A percentile compares a stretch with the other conserved stretches of the same genome.
Evolutionary conservation across 2,329 filamentous ascomycete species (phyloP).

Genomic region (Trichophyton rubrum): DNA sequence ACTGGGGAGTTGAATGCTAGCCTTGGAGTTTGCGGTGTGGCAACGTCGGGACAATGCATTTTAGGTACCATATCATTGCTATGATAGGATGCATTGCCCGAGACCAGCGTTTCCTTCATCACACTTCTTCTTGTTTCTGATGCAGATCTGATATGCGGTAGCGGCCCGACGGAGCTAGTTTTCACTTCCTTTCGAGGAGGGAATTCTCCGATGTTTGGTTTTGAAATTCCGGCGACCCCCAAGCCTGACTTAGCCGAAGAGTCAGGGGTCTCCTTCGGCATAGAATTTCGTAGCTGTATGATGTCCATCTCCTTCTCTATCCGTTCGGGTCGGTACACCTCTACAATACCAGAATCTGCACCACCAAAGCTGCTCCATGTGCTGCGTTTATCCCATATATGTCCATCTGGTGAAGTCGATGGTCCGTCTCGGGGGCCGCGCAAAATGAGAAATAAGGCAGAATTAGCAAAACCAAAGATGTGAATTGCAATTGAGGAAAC

Average conservation of each 20-base stretch:
- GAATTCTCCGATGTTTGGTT: neutral
- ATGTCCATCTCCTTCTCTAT: neutral
- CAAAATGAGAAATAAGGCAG: conserved; percentile 17
- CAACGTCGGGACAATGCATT: neutral
- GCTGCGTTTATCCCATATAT: neutral
- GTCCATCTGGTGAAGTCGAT: neutral
- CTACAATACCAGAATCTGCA: neutral
- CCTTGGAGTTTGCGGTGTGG: neutral
- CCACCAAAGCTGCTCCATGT: conserved; percentile 3
- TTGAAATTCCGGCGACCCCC: neutral
- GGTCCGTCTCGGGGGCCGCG: conserved; percentile 13
- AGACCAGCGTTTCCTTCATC: neutral
- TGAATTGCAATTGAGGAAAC: conserved; percentile 17
- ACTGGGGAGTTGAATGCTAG: neutral
- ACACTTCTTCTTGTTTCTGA: neutral
- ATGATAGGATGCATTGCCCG: neutral
- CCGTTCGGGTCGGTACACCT: neutral
- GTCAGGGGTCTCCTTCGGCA: neutral
- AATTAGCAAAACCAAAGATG: conserved; percentile 16
- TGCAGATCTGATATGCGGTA: neutral
- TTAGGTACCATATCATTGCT: neutral
- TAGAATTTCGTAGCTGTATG: neutral
- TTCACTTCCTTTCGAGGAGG: neutral
- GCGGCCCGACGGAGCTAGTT: neutral
- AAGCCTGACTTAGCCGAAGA: neutral